These are phyloP conservation scores for Trichaptum fuscoviolaceum DNA, from an alignment of 768 basidiomycete species.

Conservation along the genomic window DNA sequence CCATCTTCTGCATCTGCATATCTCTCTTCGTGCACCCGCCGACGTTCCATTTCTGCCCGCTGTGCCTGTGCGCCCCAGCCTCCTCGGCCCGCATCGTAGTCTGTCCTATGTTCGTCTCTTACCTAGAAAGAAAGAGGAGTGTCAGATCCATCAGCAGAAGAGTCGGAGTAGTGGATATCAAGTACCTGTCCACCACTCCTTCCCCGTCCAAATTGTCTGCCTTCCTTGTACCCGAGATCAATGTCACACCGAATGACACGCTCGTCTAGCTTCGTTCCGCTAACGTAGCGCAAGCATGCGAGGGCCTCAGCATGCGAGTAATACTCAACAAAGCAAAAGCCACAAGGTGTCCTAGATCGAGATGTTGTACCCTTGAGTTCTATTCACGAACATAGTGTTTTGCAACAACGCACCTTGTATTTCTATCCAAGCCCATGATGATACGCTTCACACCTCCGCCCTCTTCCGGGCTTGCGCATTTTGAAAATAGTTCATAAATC, in stretches of 20 bases:
- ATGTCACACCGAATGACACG: constrained; percentile 97
- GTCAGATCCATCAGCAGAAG: constrained; percentile 5
- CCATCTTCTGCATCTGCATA: constrained; percentile 79
- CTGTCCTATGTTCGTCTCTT: constrained; percentile 93
- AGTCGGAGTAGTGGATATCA: not conserved
- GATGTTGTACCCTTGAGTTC: constrained; percentile 10
- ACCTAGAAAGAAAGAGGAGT: constrained; percentile 34
- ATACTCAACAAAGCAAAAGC: constrained; percentile 95
- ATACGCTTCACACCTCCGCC: constrained; percentile 90
- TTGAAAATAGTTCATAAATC: constrained; percentile 89
- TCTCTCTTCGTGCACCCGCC: constrained; percentile 80
- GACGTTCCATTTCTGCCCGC: constrained; percentile 62
- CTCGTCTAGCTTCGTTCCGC: constrained; percentile 98
- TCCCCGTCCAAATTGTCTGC: constrained; percentile 94
- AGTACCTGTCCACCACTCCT: constrained; percentile 90
- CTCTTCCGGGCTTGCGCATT: constrained; percentile 82
- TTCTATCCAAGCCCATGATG: constrained; percentile 91
- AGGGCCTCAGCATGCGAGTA: constrained; percentile 93
- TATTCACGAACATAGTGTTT: not conserved
- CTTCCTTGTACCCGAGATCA: constrained; percentile 94
- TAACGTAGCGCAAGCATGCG: constrained; percentile 88
- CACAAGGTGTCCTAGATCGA: constrained; percentile 71
- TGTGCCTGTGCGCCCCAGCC: constrained; percentile 91
- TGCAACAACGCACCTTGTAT: constrained; percentile 57
- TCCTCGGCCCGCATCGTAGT: constrained; percentile 95